Conservation (phyloP, 1,284 basidiomycete genomes). For the Apiotrichum gamsii region DNA sequence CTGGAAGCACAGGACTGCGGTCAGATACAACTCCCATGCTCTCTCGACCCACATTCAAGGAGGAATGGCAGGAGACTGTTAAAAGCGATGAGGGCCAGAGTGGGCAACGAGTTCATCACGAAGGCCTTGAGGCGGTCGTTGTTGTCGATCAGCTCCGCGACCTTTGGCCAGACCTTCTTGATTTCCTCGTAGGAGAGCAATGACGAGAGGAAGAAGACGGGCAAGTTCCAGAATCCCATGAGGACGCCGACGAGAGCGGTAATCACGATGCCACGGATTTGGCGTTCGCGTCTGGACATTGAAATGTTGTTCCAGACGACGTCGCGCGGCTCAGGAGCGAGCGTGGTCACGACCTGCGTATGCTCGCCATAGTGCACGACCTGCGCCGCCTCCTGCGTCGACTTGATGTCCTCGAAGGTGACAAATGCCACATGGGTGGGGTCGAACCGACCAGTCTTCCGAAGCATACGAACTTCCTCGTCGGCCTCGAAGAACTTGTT, state of each 20-base stretch:
- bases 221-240: slow-evolving; percentile 59
- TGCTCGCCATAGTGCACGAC: slow-evolving; percentile 69
- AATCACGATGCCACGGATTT: slow-evolving; percentile 64
- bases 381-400: slow-evolving; percentile 87
- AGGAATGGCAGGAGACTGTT: slow-evolving; percentile 86
- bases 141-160: slow-evolving; percentile 65
- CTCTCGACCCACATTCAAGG: slow-evolving; percentile 61
- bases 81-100: slow-evolving; percentile 78
- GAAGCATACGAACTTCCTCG: slow-evolving; percentile 54
- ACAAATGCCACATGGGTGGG: slow-evolving; percentile 83
- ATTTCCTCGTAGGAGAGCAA: slow-evolving; percentile 87
- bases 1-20: slow-evolving; percentile 70
- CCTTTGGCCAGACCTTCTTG: slow-evolving; percentile 78
- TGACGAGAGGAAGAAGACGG: slow-evolving; percentile 74
- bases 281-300: slow-evolving; percentile 55
- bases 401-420: slow-evolving; percentile 92
- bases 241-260: slow-evolving; percentile 62
- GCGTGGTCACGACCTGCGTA: slow-evolving; percentile 60
- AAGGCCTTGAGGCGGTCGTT: slow-evolving; percentile 75
- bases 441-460: slow-evolving; percentile 57
- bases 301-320: slow-evolving; percentile 89
- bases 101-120: slow-evolving; percentile 87
- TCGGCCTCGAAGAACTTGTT: slow-evolving; percentile 69
- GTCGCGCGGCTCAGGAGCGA: slow-evolving; percentile 90
- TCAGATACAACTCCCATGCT: too few relatives aligned